Evolutionary conservation across 495 filamentous ascomycete species (phyloP), one percentile per base, ranked within the genome.

Genomic region (Lentithecium fluviatile): DNA sequence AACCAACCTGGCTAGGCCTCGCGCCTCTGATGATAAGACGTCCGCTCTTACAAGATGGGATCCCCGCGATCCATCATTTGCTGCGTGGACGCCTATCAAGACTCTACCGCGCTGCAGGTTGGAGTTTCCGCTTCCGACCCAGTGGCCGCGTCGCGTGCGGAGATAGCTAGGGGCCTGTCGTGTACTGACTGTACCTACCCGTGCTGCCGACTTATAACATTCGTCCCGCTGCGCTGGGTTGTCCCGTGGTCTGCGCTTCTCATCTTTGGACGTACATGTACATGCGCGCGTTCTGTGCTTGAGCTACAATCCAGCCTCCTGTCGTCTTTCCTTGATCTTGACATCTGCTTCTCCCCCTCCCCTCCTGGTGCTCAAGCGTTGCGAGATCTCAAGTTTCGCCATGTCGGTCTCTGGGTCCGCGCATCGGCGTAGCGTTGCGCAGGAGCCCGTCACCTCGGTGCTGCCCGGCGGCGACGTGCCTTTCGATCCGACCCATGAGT

Each of bases 391-490:
- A 32, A 32, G 29, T 3, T 32, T 3, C 29, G 10, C 4, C 29
- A 32, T 32, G 29, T 32, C 29, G 29, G 3, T 20, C 37, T 46
- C n/a, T 23, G 40, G 2, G 6, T 24, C 25, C 5, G 12, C 40
- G 15, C 48, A 29, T 32, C 24, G 66, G 45, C 58, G 52, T 37
- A 73, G 75, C 64, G 71, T 76, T 57, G 71, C 76, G 21, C 72
- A 83, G 66, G 83, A 79, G 29, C 82, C 80, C 8, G 88, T 90
- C 55, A 88, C 87, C 1, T 87, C 86, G 0, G 77, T 89, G 11
- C 78, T 90, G n/a, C 71, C 78, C 8, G 78, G 82, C 53, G 84
- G 85, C 38, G 87, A 88, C 57, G 67, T 87, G 8, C 85, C 86
- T 4, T 75, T 69, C 37, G 73, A 78, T 56, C 75, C 79, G 19